These are phyloP conservation scores for Vitis vinifera DNA, from an alignment of 164 flowering plant genomes.

Conservation along the genomic window ASM3070453v1 NC_081822.1:769501-770000, in stretches of 20 bases:
- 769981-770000: conserved; percentile 57
- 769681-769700: conserved; percentile 35
- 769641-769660: conserved; percentile 60
- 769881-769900: conserved; percentile 70
- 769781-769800: conserved; percentile 48
- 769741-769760: conserved; percentile 75
- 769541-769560: conserved; percentile 55
- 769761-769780: conserved; percentile 67
- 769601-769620: conserved; percentile 46
- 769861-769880: conserved; percentile 78
- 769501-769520: conserved; percentile 47
- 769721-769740: conserved; percentile 80
- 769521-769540: conserved; percentile 53
- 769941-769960: conserved; percentile 8
- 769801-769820: conserved; percentile 36
- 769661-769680: conserved; percentile 70
- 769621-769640: conserved; percentile 41
- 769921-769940: conserved; percentile 3
- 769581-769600: conserved; percentile 37
- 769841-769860: conserved; percentile 69
- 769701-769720: conserved; percentile 37
- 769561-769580: conserved; percentile 62
- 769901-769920: conserved; percentile 37
- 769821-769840: conserved; percentile 57
- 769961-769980: conserved; percentile 18